Base-by-base conservation (phyloP, 257 asterid genomes). In the Striga asiatica region DNA sequence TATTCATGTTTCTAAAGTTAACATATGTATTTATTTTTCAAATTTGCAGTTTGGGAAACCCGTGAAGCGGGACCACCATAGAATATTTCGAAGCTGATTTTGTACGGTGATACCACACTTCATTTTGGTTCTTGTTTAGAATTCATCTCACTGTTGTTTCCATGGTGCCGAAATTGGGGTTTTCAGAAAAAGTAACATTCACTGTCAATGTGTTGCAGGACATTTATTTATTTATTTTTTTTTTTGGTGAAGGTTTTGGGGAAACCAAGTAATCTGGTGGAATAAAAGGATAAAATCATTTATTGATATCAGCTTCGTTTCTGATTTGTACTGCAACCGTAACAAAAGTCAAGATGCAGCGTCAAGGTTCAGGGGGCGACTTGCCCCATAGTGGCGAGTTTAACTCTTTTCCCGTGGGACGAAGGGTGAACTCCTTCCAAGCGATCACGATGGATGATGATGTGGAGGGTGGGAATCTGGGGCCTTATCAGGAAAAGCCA, bases 331-430 rank as follows among this genome's bases (percentile, higher is more conserved):
- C 25, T 42, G 69, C 6, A 21, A 25, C 11, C 27, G 20, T 14
- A 59, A 46, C 32, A 70, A 38, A 61, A 61, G 61, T 66, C 78
- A 81, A 77, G 74, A 81, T 83, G 65, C 77, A 75, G 85, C 87
- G 79, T 68, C 79, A 72, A 51, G 83, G 82, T 69, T 82, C 87
- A n/a, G 94, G 95, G 89, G 95, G 85, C 73, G 89, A 88, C 69
- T 76, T 91, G 83, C 89, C 93, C 93, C 83, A 67, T 64, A 65
- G 73, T 66, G 82, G 84, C 14, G 85, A 75, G 68, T 79, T 73
- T 75, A 67, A 43, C 67, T 70, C 81, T 47, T 84, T 77, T 60
- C 88, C 91, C 6, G 78, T 81, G 31, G 80, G 83, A 41, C 78
- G 84, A 71, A 77, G 97, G 85, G 81, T 74, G 59, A 84, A 82